Base-by-base conservation (phyloP, 371 early-diverging fungal genomes). In the Apophysomyces ossiformis region DNA sequence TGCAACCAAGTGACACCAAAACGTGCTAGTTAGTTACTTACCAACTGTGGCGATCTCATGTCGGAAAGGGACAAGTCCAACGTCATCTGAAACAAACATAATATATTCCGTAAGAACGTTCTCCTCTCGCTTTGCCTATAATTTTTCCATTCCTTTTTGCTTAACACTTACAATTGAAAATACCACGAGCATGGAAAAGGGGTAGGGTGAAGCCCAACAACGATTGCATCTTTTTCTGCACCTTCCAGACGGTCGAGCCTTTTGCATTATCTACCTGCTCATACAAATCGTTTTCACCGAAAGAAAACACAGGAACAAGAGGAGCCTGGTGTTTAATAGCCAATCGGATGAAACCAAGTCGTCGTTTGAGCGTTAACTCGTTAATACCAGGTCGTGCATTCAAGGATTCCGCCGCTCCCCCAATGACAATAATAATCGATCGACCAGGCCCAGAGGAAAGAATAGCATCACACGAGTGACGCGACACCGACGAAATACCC, bases 281-380 rank as follows among this genome's bases (percentile, higher is more conserved):
- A 65, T 88, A 94, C 12, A 94, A 66, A 38, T 94, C 92, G 72
- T 93, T 94, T 72, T 95, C 95, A 41, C 95, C 95, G 83, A 95
- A 93, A 0, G 87, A 84, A 67, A 90, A 87, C 0, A 88, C 82
- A 5, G 95, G 95, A 1, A 92, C 91, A 37, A 94, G 67, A 11
- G 83, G 79, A 9, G 91, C 89, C 1, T 84, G 74, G 35, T 87
- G 88, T 63, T 83, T 79, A 39, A 95, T 87, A 7, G 95, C 95
- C 60, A 93, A 71, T n/a, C 91, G 88, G 70, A 94, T 87, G 66
- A 95, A 94, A 6, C 95, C 95, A 37, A 89, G 72, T 36, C 95
- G 82, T 57, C 87, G 90, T 60, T 85, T 83, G 5, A 95, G 70
- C 1, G 89, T 85, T 57, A 95, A 73, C 69, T 91, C 87, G 50